Base-by-base conservation (phyloP, 2,329 filamentous ascomycete species). In the Colletotrichum falcatum region DNA sequence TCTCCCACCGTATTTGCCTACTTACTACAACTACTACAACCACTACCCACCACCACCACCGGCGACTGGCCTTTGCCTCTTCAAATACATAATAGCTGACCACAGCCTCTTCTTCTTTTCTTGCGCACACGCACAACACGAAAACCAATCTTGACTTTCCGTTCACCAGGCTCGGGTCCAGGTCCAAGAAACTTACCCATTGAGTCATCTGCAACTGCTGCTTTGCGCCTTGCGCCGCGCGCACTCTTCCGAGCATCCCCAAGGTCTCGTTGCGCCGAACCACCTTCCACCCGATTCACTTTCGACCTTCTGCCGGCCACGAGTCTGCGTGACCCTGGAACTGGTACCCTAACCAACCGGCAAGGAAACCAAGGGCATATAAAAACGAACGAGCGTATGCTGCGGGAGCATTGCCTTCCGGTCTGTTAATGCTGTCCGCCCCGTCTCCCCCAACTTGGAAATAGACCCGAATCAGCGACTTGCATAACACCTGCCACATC, bases 401-500 rank as follows among this genome's bases (percentile, higher is more conserved):
- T 59, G 64, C 58, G 65, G 65, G 35, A 71, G 23, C 59, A 63
- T 64, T 65, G 70, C 66, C 53, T 60, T 58, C 42, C 58, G 61
- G 35, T 30, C 35, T 70, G 70, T 65, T 61, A 73, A 67, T 62
- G 68, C 71, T 74, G 74, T 74, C 73, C 73, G 74, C 53, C 72
- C 71, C 70, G 73, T 75, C 74, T 70, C 70, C 72, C 73, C 75
- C 74, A 77, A 75, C 73, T 74, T 76, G 74, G 75, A 76, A 72
- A 75, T 53, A 77, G 79, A 76, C 80, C 82, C 80, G 75, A 82
- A 84, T 76, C 76, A 81, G 81, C 80, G 76, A 82, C 81, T 76
- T 84, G 83, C 83, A 84, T 83, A 79, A 77, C 76, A 76, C 76
- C 79, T 83, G 82, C 82, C 82, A 84, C 80, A 80, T 84, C 82